These are phyloP conservation scores for Cunninghamia lanceolata DNA, from an alignment of 75 land plant species.

Conservation along the genomic window DNA sequence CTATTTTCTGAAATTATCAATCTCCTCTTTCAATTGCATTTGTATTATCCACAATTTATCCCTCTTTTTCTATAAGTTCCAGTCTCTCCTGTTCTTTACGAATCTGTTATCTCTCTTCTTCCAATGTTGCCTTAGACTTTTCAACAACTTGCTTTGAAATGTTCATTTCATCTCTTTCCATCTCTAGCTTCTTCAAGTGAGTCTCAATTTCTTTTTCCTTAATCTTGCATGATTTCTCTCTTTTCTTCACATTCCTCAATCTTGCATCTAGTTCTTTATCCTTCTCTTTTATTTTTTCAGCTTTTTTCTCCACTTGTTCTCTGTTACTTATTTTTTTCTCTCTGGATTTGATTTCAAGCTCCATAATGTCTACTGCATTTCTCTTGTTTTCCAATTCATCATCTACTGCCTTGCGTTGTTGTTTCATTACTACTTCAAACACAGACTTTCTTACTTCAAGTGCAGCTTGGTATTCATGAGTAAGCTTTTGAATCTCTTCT, in stretches of 20 bases:
- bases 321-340: constrained; percentile 36
- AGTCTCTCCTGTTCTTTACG: constrained; percentile 45
- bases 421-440: constrained; percentile 51
- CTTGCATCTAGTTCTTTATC: constrained; percentile 46
- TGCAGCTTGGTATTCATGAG: constrained; percentile 34
- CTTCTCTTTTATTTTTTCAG: constrained; percentile 33
- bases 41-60: constrained; percentile 56
- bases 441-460: constrained; percentile 40
- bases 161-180: constrained; percentile 42
- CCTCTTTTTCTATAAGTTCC: constrained; percentile 57
- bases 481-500: constrained; percentile 45
- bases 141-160: constrained; percentile 29
- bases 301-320: constrained; percentile 35
- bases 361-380: constrained; percentile 37
- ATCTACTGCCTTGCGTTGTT: constrained; percentile 31
- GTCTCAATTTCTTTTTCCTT: constrained; percentile 32
- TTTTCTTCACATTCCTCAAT: constrained; percentile 26
- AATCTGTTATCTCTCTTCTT: constrained; percentile 46
- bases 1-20: constrained; percentile 67
- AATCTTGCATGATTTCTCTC: constrained; percentile 20
- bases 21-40: constrained; percentile 76
- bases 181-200: constrained; percentile 22
- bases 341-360: constrained; percentile 38
- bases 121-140: constrained; percentile 37
- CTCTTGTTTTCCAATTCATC: constrained; percentile 53